Conservation (phyloP, 2,329 filamentous ascomycete species). For the Trichoderma brevicompactum region DNA sequence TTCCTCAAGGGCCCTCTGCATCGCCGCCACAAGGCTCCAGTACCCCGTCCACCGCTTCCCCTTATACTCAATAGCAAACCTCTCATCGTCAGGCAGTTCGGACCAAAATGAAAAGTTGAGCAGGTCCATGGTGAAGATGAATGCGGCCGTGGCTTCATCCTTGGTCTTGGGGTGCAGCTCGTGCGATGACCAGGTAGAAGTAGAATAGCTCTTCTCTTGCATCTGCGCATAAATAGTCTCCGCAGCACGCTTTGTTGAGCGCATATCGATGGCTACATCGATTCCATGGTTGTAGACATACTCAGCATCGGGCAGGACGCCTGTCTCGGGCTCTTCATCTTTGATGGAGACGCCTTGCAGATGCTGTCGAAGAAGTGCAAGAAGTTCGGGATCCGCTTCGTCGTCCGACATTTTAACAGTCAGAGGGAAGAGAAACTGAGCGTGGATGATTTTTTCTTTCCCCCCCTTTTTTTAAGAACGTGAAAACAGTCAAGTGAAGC, state of each 20-base stretch:
- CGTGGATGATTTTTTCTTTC: neutral
- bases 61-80: slow-evolving; percentile 82
- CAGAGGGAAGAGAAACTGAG: neutral
- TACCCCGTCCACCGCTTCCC: slow-evolving; percentile 90
- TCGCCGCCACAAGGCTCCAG: slow-evolving; percentile 85
- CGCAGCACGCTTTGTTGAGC: slow-evolving; percentile 80
- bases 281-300: slow-evolving; percentile 91
- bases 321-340: slow-evolving; percentile 70
- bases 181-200: slow-evolving; percentile 83
- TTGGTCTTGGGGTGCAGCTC: slow-evolving; percentile 86
- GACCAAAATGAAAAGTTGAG: slow-evolving; percentile 99
- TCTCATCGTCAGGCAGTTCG: slow-evolving; percentile 66
- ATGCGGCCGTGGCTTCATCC: slow-evolving; percentile 79
- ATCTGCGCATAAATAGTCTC: slow-evolving; percentile 79
- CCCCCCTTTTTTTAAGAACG: neutral
- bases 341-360: slow-evolving; percentile 63
- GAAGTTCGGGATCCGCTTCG: slow-evolving; percentile 84
- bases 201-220: slow-evolving; percentile 81
- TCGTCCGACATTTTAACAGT: slow-evolving; percentile 76
- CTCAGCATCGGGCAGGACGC: slow-evolving; percentile 80
- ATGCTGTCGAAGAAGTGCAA: slow-evolving; percentile 83
- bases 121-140: slow-evolving; percentile 97
- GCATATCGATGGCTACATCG: slow-evolving; percentile 87
- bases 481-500: neutral
- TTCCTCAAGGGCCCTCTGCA: slow-evolving; percentile 89